These are phyloP conservation scores for Thalassiosira pacifica DNA, from an alignment of 352 stramenopile genomes.

Conservation along the genomic window DNA sequence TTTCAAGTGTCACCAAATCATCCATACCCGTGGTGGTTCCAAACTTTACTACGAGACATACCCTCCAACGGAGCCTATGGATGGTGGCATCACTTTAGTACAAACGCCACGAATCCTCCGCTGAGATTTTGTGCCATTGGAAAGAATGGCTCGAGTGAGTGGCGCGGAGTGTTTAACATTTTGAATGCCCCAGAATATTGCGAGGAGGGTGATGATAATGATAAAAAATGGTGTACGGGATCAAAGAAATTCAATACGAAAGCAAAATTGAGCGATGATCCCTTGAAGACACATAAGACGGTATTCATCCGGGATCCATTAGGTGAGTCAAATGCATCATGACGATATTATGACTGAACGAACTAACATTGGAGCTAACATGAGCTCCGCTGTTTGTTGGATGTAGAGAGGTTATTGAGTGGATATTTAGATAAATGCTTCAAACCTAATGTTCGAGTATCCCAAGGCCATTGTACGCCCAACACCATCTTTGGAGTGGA, in stretches of 20 bases:
- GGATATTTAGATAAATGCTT: slow-evolving; percentile 74
- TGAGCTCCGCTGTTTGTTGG: too few species aligned
- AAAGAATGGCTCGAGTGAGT: slow-evolving; percentile 65
- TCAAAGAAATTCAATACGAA: slow-evolving; percentile 38
- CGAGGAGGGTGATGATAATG: neutral
- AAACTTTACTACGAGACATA: slow-evolving; percentile 59
- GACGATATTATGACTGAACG: too few species aligned
- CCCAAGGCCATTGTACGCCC: slow-evolving; percentile 58
- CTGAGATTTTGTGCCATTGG: slow-evolving; percentile 64
- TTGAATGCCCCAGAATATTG: slow-evolving; percentile 47
- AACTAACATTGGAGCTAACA: too few species aligned
- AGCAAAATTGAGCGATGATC: slow-evolving; percentile 11
- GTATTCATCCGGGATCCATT: slow-evolving; percentile 75
- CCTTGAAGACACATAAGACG: slow-evolving; percentile 9
- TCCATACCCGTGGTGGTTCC: slow-evolving; percentile 60
- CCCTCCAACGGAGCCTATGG: slow-evolving; percentile 36
- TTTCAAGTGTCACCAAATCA: neutral
- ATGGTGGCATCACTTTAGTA: slow-evolving; percentile 54
- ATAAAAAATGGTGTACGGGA: slow-evolving; percentile 29
- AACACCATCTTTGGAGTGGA: slow-evolving; percentile 53
- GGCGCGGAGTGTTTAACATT: slow-evolving; percentile 43
- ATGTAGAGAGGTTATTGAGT: slow-evolving; percentile 66
- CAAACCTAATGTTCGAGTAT: slow-evolving; percentile 13
- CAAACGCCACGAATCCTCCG: slow-evolving; percentile 16
- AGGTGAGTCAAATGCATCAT: too few species aligned